Percentiles rank a stretch among this genome's conserved stretches.
These are phyloP conservation scores for Crithidia sp. DNA, from an alignment of 208 protist genomes.

Conservation along the genomic window DNA sequence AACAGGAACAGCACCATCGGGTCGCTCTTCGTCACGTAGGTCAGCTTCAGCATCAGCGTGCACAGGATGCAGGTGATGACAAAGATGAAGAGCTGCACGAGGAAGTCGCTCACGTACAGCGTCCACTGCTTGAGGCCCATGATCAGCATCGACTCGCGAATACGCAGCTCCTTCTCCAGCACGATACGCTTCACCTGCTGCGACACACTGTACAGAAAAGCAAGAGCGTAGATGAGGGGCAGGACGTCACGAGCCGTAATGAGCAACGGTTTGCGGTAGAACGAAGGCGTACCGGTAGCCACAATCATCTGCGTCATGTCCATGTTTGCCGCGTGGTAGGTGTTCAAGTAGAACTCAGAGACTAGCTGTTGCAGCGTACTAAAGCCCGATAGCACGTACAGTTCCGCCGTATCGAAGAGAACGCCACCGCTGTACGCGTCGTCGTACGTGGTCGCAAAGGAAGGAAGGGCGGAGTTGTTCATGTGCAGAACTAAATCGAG, in stretches of 20 bases:
- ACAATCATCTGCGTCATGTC: slow-evolving; percentile 38
- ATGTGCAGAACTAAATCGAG: slow-evolving; percentile 38
- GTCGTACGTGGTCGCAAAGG: slow-evolving; percentile 22
- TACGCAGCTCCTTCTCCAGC: slow-evolving; percentile 72
- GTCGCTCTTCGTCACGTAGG: slow-evolving; percentile 52
- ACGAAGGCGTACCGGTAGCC: slow-evolving; percentile 26
- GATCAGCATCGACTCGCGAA: slow-evolving; percentile 78
- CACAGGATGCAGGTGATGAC: slow-evolving; percentile 57
- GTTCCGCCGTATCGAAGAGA: slow-evolving; percentile 46
- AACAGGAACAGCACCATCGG: slow-evolving; percentile 59
- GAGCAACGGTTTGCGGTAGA: slow-evolving; percentile 35
- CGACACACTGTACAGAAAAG: slow-evolving; percentile 71
- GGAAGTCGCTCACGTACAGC: slow-evolving; percentile 49
- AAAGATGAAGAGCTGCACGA: slow-evolving; percentile 39
- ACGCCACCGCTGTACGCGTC: slow-evolving; percentile 41
- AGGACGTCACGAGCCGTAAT: slow-evolving; percentile 26
- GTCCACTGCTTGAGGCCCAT: slow-evolving; percentile 72
- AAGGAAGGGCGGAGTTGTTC: slow-evolving; percentile 39
- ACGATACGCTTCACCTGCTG: slow-evolving; percentile 60
- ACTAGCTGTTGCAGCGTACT: slow-evolving; percentile 59
- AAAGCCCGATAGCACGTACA: slow-evolving; percentile 76
- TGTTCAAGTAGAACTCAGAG: slow-evolving; percentile 47
- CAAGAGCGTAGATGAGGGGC: slow-evolving; percentile 57
- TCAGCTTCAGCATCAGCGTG: slow-evolving; percentile 46
- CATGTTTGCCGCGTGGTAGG: slow-evolving; percentile 11